Base-by-base conservation (phyloP, 169 alveolate species). In the Cryptosporidium baileyi region DNA sequence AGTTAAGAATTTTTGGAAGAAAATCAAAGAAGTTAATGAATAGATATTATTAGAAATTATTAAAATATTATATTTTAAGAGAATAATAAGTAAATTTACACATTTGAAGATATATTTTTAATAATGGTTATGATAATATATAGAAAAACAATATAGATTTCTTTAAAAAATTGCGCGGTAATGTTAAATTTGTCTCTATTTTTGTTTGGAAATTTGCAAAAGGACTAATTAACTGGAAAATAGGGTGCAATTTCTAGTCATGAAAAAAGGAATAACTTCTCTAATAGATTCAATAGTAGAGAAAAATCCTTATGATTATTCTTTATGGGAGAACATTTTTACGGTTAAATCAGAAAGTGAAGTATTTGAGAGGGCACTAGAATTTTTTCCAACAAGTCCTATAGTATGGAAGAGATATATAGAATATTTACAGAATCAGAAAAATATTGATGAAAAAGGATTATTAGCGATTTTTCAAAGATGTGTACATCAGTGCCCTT, bases 301-400 rank as follows among this genome's bases (percentile, higher is more conserved):
- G 60, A 74, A 57, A 60, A 74, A 74, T 17, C 85, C 85, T 13
- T 74, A 74, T 36, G 85, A 74, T 15, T 74, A 74, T 36, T 36
- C 85, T 9, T 13, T 57, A 19, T 74, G 85, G 85, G 85, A 74
- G 74, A 74, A 57, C 40, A 74, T 74, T 32, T 74, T 74, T 30
- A 74, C 67, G 19, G 85, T 74, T 22, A 74, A 57, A 28, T 57
- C 85, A 24, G 85, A 74, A 26, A 54, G 85, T 41, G 85, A 74
- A 24, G 85, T 74, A n/a, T 74, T 74, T 74, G 85, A 74, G 26
- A 74, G 85, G 26, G 85, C 85, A 15, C 40, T 74, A 60, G 85
- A 74, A 32, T 74, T 54, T 41, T 74, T 74, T 22, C 85, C 85
- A 52, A 74, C 85, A 36, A 74, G 85, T 57, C 85, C 85, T 3